Evolutionary conservation across 495 filamentous ascomycete genomes (phyloP), one percentile per base, ranked within the genome.

Genomic region (Penicillium herquei): DNA sequence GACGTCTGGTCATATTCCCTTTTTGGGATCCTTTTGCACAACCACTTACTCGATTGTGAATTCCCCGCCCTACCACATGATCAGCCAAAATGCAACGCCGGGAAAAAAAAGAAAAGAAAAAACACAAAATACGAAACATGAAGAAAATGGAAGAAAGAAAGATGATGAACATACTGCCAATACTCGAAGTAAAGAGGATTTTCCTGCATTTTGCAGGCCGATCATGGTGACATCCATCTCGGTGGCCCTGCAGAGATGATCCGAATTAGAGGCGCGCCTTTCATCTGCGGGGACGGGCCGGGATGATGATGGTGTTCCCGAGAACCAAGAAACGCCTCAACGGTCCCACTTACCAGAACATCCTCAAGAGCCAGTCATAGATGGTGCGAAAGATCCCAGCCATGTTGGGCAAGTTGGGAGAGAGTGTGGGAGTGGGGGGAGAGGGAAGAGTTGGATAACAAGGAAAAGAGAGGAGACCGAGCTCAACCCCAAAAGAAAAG

Each of bases 151-250:
- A 12, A 7, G 37, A 49, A 9, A 46, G 18, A n/a, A 11, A 37
- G 21, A 18, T 10, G 55, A 54, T 54, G 55, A 60, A 78, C 88
- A 78, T 84, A 98, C 94, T 76, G 94, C 92, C 56, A 98, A 77
- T 55, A 98, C 94, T 51, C 93, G 83, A 70, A 98, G 80, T 68
- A 98, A 73, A 34, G 93, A 97, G 45, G 94, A 98, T 76, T 98
- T 98, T 57, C 94, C 94, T 49, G 94, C 94, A 77, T 98, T 98
- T 70, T 98, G 94, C 70, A 98, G 78, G 21, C 94, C 94, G 78
- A 98, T 95, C 91, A 98, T 96, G 57, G 94, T 98, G 71, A 98
- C 91, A 72, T 98, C 93, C 91, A 98, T 96, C 81, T 98, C 94
- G 39, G 91, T 96, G 55, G 92, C 90, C 94, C 94, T 98, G 52